Conservation (phyloP, 2,329 filamentous ascomycete species). For the Epichloe sibirici region DNA sequence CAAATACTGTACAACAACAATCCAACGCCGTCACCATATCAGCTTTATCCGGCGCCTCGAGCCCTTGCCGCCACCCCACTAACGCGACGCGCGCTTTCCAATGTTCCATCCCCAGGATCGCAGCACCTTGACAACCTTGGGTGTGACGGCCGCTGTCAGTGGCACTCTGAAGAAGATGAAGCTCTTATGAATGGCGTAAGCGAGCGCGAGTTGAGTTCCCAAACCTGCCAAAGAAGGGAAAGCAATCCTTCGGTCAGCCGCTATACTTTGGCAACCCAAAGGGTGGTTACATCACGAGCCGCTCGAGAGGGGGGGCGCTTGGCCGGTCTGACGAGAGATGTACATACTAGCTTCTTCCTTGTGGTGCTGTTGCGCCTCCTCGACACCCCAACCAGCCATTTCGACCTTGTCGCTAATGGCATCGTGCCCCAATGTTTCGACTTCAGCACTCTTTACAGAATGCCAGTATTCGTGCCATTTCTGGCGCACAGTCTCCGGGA, state of each 20-base stretch:
- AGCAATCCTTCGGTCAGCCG: constrained; percentile 11
- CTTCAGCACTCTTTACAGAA: constrained; percentile 33
- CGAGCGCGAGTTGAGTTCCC: constrained; percentile 76
- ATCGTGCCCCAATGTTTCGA: constrained; percentile 29
- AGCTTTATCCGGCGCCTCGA: background rate
- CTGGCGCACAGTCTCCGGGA: constrained; percentile 47
- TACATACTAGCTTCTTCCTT: constrained; percentile 63
- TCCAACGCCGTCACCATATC: background rate
- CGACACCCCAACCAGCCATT: constrained; percentile 47
- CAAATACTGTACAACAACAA: constrained; percentile 5
- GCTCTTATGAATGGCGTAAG: constrained; percentile 95
- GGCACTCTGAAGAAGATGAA: constrained; percentile 96
- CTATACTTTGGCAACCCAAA: background rate
- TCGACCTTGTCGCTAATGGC: constrained; percentile 34
- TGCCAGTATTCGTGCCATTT: constrained; percentile 37
- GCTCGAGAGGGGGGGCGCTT: background rate
- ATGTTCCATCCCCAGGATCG: constrained; percentile 91
- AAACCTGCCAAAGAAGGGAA: constrained; percentile 32
- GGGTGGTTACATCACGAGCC: background rate
- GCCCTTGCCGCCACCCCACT: background rate
- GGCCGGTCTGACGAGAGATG: background rate
- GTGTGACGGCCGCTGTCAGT: constrained; percentile 76
- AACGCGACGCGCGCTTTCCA: constrained; percentile 48
- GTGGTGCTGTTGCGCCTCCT: constrained; percentile 49
- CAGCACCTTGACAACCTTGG: constrained; percentile 85